Evolutionary conservation across 768 basidiomycete genomes (phyloP).

Genomic region (Tremella mesenterica): DNA sequence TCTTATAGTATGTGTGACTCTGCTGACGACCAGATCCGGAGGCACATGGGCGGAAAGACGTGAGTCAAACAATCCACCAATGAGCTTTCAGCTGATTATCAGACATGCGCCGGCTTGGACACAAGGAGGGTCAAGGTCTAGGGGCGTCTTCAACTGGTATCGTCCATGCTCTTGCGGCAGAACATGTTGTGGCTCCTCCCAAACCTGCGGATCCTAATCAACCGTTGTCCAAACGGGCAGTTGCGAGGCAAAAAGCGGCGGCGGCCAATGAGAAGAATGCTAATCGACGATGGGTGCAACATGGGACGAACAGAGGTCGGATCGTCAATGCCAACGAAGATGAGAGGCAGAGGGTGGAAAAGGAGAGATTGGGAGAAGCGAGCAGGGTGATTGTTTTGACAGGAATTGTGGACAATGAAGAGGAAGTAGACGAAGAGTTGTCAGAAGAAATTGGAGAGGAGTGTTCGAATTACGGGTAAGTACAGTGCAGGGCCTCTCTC

Average conservation of each 20-base stretch:
- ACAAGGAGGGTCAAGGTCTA: slow-evolving; percentile 85
- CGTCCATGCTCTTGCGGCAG: slow-evolving; percentile 76
- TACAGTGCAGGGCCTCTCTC: slow-evolving; percentile 1
- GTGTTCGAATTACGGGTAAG: slow-evolving; percentile 39
- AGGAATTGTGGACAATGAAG: slow-evolving; percentile 69
- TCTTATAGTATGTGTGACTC: background rate
- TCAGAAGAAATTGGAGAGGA: slow-evolving; percentile 66
- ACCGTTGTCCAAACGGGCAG: slow-evolving; percentile 35
- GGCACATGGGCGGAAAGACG: slow-evolving; percentile 39
- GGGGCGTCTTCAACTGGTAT: slow-evolving; percentile 78
- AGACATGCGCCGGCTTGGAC: slow-evolving; percentile 94
- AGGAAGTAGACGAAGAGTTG: slow-evolving; percentile 77
- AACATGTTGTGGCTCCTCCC: slow-evolving; percentile 51
- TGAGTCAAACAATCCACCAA: slow-evolving; percentile 9
- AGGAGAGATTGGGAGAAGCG: slow-evolving; percentile 73
- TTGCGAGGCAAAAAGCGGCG: slow-evolving; percentile 42
- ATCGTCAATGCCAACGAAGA: slow-evolving; percentile 89
- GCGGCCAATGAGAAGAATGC: slow-evolving; percentile 25
- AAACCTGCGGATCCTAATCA: slow-evolving; percentile 44
- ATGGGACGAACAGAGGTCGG: slow-evolving; percentile 62
- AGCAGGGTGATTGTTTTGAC: slow-evolving; percentile 82
- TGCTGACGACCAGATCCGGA: slow-evolving; percentile 5
- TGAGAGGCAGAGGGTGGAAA: slow-evolving; percentile 64
- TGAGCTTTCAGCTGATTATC: slow-evolving; percentile 5
- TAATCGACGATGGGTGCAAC: slow-evolving; percentile 37